Evolutionary conservation across 805 yeast species (phyloP), one percentile per base, ranked within the genome.

Genomic region (Candida nanaspora): DNA sequence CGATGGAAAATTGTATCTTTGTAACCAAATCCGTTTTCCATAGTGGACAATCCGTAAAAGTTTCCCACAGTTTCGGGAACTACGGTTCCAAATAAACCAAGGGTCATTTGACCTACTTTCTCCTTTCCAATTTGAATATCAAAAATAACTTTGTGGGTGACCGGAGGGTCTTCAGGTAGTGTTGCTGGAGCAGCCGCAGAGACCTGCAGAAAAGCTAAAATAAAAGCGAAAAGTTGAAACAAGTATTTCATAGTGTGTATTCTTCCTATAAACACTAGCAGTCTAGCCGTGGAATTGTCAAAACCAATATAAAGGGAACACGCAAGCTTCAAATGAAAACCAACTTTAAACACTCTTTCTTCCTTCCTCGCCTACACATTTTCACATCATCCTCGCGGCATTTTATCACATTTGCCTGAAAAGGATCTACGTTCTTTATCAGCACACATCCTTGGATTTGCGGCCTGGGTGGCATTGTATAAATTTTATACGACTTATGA

Each of bases 1-100:
- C 89, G 73, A 63, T 84, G 93, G 73, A 87, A 83, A 16, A 68
- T 61, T 5, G 86, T 74, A 46, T 71, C 72, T 50, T 69, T 66
- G 67, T 82, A 86, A 3, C 74, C 66, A 22, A 47, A 63, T 4
- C 51, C 54, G 38, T 13, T 59, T 52, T 51, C 60, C 61, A 23
- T 56, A 33, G 59, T 55, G 14, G 82, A 68, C 33, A 80, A 53
- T 32, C 63, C 64, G 35, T 68, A 69, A 55, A 82, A 82, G 64
- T 82, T 82, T 41, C 65, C 63, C 5, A 68, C 82, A 3, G 88
- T 79, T 48, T 66, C 66, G 18, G 91, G 91, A 3, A 69, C 83
- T 8, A 74, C 71, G 0, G 76, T 66, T 2, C 87, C 87, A 57
- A 80, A 84, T 40, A 84, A 53, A 0, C 82, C 89, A 15, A 84